Base-by-base conservation (phyloP, 176 grass and related monocot species). In the Rhynchospora tenuis region DNA sequence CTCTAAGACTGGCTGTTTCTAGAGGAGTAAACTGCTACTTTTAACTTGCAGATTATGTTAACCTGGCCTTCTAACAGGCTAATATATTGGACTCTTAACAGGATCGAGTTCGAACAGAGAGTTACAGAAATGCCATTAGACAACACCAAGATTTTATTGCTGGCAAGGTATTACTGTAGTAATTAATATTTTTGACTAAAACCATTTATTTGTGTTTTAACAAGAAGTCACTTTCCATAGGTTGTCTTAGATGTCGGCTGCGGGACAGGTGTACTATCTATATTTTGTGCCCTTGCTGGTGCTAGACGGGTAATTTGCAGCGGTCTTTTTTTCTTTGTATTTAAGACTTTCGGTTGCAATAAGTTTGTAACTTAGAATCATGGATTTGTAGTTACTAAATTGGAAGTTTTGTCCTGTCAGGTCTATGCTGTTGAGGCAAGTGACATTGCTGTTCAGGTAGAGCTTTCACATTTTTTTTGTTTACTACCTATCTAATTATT, bases 171-270 rank as follows among this genome's bases (percentile, higher is more conserved):
- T 38, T 72, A 56, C 17, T 44, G 16, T 64, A 61, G 7, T 81
- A 54, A 48, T 87, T 80, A 72, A 59, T 74, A 19, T 83, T 3
- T 3, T 38, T 91, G 83, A 61, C n/a, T 71, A 83, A 47, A 42
- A 79, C 56, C 23, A 29, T 48, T 83, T 87, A 77, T 58, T 38
- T 62, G 76, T 22, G 82, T 67, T 57, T 78, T 80, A 63, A 70
- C 58, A 48, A 4, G 59, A 47, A 44, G 24, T 48, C 61, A 17
- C 24, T 91, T 67, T 81, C 3, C 19, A 58, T 87, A 99, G 96
- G 93, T 99, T 65, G 93, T 99, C 29, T 83, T 99, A 89, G 96
- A 99, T 95, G 96, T 99, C 70, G 93, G 93, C 65, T 99, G 96
- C 51, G 96, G 96, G 64, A 99, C 96, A 59, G 96, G 88, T 45